Percentiles rank a stretch among this genome's conserved stretches.
Conservation (phyloP, 192 early-diverging fungal species). For the Chytriomyces confervae region DNA sequence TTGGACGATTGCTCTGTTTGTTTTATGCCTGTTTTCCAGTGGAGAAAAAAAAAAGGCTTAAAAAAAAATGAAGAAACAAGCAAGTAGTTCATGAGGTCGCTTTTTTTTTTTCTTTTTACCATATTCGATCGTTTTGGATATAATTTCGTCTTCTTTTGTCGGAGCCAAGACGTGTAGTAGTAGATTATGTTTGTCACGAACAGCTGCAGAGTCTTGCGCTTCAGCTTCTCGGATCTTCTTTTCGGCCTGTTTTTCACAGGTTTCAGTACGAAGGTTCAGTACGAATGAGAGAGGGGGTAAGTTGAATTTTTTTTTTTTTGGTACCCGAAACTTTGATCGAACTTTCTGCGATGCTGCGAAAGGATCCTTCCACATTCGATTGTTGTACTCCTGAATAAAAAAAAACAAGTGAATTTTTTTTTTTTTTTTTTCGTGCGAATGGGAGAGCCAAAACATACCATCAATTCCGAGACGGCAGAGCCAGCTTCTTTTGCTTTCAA, state of each 20-base stretch:
- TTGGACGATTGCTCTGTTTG: background rate
- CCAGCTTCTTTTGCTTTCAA: slow-evolving; percentile 51
- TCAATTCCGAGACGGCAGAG: slow-evolving; percentile 63
- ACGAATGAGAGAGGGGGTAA: background rate
- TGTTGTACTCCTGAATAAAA: slow-evolving; percentile 55
- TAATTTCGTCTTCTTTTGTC: slow-evolving; percentile 50
- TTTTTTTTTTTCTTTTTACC: background rate
- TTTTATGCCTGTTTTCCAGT: no score
- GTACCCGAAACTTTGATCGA: slow-evolving; percentile 70
- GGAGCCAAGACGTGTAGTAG: slow-evolving; percentile 64
- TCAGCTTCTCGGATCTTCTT: slow-evolving; percentile 61
- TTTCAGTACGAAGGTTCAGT: slow-evolving; percentile 3
- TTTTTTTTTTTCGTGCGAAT: no score
- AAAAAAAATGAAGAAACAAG: no score
- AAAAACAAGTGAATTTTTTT: background rate
- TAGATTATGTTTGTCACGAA: slow-evolving; percentile 68
- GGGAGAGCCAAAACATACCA: slow-evolving; percentile 38
- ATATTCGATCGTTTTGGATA: slow-evolving; percentile 59
- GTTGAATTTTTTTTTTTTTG: background rate
- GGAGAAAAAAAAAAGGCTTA: no score
- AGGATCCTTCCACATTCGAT: slow-evolving; percentile 80
- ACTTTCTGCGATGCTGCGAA: slow-evolving; percentile 75
- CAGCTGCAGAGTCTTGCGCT: slow-evolving; percentile 51
- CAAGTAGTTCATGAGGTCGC: no score
- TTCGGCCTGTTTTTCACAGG: slow-evolving; percentile 46